Evolutionary conservation across 2,329 filamentous ascomycete genomes (phyloP).

Genomic region (Cryoendolithus antarcticus): DNA sequence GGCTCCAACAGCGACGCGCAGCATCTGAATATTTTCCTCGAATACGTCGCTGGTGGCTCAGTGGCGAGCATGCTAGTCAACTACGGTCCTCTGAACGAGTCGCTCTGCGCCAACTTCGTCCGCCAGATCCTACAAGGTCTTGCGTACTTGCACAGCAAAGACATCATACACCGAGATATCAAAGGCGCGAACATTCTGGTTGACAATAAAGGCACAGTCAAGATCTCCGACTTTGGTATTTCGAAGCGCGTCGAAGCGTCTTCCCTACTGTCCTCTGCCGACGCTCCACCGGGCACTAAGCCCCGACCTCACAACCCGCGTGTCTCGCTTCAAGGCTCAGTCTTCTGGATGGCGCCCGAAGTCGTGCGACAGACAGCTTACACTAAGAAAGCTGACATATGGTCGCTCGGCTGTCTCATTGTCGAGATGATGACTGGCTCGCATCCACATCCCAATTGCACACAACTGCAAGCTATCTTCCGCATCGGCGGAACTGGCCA

Average conservation of each 20-base stretch:
- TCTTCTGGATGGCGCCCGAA: constrained; percentile 99
- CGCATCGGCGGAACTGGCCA: constrained; percentile 75
- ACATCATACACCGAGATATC: constrained; percentile 98
- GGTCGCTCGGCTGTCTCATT: constrained; percentile 90
- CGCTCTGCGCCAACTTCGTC: constrained; percentile 89
- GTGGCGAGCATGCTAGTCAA: constrained; percentile 98
- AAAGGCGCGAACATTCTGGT: constrained; percentile 98
- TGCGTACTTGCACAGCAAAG: constrained; percentile 81
- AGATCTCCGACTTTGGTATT: constrained; percentile 98
- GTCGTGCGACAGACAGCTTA: constrained; percentile 97
- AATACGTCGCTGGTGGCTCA: constrained; percentile 94
- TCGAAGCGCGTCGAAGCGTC: constrained; percentile 93
- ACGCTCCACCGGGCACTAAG: neutral
- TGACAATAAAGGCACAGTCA: constrained; percentile 97
- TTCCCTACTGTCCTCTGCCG: constrained; percentile 49
- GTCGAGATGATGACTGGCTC: constrained; percentile 99
- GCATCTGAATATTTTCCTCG: constrained; percentile 97
- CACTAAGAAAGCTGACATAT: constrained; percentile 96
- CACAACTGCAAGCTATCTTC: constrained; percentile 95
- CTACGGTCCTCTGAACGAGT: constrained; percentile 87
- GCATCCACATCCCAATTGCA: constrained; percentile 94
- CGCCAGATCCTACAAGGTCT: constrained; percentile 88
- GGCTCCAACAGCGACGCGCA: constrained; percentile 85
- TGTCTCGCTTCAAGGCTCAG: constrained; percentile 82
- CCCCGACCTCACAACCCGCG: constrained; percentile 34